These are phyloP conservation scores for Chamaecyparis obtusa DNA, from an alignment of 75 land plant genomes.

Conservation along the genomic window DNA sequence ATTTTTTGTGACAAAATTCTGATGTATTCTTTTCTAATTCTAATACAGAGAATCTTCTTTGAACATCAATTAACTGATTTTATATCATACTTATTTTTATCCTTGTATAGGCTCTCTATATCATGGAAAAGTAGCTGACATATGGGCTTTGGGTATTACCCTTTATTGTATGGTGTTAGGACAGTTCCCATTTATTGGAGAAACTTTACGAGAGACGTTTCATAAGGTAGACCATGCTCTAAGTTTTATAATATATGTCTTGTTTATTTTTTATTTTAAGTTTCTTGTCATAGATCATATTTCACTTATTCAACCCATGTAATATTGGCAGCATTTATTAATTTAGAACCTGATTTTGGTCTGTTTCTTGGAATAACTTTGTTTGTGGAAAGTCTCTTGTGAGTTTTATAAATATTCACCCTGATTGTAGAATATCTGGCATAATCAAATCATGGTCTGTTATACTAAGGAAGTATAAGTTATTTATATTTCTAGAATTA, in stretches of 20 bases:
- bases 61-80: not conserved
- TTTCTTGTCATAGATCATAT: not conserved
- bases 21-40: not conserved
- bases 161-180: constrained; percentile 7
- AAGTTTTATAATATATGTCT: not conserved
- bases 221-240: not conserved
- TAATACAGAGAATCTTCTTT: not conserved
- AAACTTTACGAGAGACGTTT: not conserved
- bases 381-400: not conserved
- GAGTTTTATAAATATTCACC: not conserved
- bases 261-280: not conserved
- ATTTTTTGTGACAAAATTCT: not conserved
- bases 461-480: not conserved
- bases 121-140: not conserved
- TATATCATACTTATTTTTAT: not conserved
- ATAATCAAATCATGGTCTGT: not conserved
- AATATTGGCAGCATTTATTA: not conserved
- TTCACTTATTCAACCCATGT: not conserved
- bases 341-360: not conserved
- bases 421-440: not conserved
- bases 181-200: not conserved
- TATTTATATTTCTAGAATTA: not conserved
- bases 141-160: constrained; percentile 4
- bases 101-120: not conserved
- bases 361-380: not conserved